Conservation (phyloP, 192 early-diverging fungal species). For the Rhizophagus sp. region DNA sequence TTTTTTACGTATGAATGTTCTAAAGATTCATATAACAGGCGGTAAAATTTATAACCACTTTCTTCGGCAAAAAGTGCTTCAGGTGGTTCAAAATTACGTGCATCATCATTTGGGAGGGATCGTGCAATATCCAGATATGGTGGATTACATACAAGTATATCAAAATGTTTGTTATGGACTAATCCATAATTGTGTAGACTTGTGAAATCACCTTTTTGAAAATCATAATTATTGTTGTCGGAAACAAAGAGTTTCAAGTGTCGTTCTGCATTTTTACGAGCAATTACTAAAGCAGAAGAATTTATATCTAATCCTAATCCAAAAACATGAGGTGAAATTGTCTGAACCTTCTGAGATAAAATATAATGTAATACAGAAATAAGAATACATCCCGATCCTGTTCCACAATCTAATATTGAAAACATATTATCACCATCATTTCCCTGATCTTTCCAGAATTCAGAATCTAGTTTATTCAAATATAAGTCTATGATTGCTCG, state of each 20-base stretch:
- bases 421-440: not conserved
- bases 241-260: not conserved
- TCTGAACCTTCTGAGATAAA: not conserved
- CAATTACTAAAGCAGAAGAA: not conserved
- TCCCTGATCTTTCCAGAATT: not conserved
- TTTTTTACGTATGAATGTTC: not conserved
- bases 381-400: conserved; percentile 19
- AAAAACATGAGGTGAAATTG: not conserved
- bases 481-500: not conserved
- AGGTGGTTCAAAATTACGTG: conserved; percentile 4
- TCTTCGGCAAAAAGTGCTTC: conserved; percentile 2
- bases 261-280: conserved; percentile 4
- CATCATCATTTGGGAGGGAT: not conserved
- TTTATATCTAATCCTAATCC: conserved; percentile 24
- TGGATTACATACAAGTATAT: conserved; percentile 23
- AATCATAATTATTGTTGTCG: not conserved
- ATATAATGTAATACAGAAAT: conserved; percentile 17
- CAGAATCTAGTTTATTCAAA: not conserved
- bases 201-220: conserved; percentile 6
- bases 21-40: not conserved
- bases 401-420: conserved; percentile 16
- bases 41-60: conserved; percentile 5
- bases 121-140: conserved; percentile 13
- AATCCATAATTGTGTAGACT: not conserved
- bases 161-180: not conserved